Evolutionary conservation across 2,329 filamentous ascomycete genomes (phyloP).

Genomic region (Alternaria longipes): DNA sequence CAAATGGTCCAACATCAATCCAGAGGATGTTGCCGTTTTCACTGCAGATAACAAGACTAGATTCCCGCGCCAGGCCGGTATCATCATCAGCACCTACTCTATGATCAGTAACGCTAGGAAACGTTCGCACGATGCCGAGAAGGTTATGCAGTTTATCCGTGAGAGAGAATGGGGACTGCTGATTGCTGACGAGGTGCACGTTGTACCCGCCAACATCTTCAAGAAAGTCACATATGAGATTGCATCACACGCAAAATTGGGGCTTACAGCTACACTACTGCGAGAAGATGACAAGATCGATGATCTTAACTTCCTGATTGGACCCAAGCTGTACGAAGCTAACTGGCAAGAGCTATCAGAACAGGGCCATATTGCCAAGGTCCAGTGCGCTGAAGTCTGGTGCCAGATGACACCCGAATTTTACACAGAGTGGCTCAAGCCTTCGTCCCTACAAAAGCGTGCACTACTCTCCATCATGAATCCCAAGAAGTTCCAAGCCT

Average conservation of each 20-base stretch:
- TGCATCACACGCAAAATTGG: slow-evolving; percentile 94
- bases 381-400: slow-evolving; percentile 99
- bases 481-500: slow-evolving; percentile 94
- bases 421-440: slow-evolving; percentile 88
- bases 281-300: slow-evolving; percentile 99
- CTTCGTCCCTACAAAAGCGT: slow-evolving; percentile 69
- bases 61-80: slow-evolving; percentile 89
- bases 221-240: slow-evolving; percentile 91
- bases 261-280: slow-evolving; percentile 90
- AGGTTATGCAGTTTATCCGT: slow-evolving; percentile 96
- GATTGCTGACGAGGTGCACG: slow-evolving; percentile 97
- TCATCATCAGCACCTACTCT: slow-evolving; percentile 97
- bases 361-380: slow-evolving; percentile 94
- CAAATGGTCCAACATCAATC: slow-evolving; percentile 98
- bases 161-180: slow-evolving; percentile 95
- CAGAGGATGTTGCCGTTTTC: slow-evolving; percentile 92
- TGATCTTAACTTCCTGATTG: slow-evolving; percentile 96
- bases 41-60: slow-evolving; percentile 89
- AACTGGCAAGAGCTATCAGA: slow-evolving; percentile 99
- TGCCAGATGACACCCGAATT: slow-evolving; percentile 99
- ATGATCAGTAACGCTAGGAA: slow-evolving; percentile 96
- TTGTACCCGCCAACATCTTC: slow-evolving; percentile 96
- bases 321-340: slow-evolving; percentile 95
- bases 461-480: slow-evolving; percentile 94
- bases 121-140: slow-evolving; percentile 89